Conservation (phyloP, 495 filamentous ascomycete genomes). For the Parachaetomium inaequale region DNA sequence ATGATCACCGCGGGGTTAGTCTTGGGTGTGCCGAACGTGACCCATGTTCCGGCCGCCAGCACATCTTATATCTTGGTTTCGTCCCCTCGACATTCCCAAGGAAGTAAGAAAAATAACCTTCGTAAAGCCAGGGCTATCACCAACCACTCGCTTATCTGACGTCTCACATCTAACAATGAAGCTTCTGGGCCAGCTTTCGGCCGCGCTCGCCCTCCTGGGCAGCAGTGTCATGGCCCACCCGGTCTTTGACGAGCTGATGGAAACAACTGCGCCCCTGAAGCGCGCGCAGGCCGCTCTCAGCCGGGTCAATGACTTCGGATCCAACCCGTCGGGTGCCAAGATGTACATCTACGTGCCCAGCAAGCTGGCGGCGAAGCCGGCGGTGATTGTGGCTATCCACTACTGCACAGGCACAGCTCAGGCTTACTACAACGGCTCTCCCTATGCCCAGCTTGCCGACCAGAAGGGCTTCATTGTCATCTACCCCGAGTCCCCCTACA, state of each 20-base stretch:
- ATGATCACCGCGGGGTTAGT: constrained; percentile 8
- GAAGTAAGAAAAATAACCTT: not conserved
- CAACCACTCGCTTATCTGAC: not conserved
- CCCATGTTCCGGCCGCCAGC: not conserved
- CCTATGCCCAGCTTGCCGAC: constrained; percentile 37
- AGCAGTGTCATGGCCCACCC: constrained; percentile 5
- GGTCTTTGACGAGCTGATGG: constrained; percentile 15
- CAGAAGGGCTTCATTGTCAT: constrained; percentile 50
- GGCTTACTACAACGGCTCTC: constrained; percentile 27
- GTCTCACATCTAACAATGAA: constrained; percentile 5
- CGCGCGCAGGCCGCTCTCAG: constrained; percentile 11
- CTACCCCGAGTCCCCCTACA: constrained; percentile 42
- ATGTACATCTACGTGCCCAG: constrained; percentile 58
- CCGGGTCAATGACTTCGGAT: constrained; percentile 40
- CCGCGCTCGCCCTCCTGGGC: constrained; percentile 17
- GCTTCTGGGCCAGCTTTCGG: constrained; percentile 10
- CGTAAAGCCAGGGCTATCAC: not conserved
- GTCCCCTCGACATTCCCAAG: too few relatives aligned
- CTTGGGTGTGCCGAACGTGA: not conserved
- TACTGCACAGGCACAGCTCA: constrained; percentile 40
- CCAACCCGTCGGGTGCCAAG: constrained; percentile 42
- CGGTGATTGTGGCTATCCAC: constrained; percentile 56
- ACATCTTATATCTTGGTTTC: constrained; percentile 3
- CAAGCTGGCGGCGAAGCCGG: constrained; percentile 47
- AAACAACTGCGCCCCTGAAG: not conserved